Evolutionary conservation across 805 yeast genomes (phyloP).

Genomic region (Saccharomycopsis javanensis): DNA sequence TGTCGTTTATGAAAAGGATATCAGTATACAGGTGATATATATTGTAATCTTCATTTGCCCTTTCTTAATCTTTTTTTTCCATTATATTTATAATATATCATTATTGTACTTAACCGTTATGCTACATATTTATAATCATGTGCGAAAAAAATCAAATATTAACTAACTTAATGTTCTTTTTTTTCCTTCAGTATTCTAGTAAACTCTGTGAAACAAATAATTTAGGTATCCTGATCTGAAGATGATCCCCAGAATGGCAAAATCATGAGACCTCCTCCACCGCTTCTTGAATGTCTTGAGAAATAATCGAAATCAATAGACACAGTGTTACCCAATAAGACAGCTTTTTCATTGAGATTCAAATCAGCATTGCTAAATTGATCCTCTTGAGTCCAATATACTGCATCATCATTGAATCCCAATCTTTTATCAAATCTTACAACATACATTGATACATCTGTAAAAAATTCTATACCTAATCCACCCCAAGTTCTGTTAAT

Average conservation of each 20-base stretch:
- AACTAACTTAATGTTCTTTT: not conserved
- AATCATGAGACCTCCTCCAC: slow-evolving; percentile 26
- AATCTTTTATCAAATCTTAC: slow-evolving; percentile 57
- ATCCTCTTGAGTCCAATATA: slow-evolving; percentile 52
- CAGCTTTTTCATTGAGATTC: slow-evolving; percentile 75
- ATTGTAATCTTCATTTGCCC: too few relatives aligned
- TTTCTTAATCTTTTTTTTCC: too few relatives aligned
- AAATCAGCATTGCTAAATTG: slow-evolving; percentile 38
- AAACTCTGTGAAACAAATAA: not conserved
- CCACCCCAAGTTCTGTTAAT: slow-evolving; percentile 96
- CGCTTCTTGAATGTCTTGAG: slow-evolving; percentile 74
- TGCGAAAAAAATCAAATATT: too few relatives aligned
- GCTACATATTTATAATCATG: too few relatives aligned
- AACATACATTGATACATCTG: slow-evolving; percentile 91
- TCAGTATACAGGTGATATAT: too few relatives aligned
- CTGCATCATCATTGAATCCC: slow-evolving; percentile 24
- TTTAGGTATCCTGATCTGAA: not conserved
- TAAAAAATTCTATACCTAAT: slow-evolving; percentile 80
- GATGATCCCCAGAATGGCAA: not conserved
- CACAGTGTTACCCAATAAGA: slow-evolving; percentile 77
- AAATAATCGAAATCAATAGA: slow-evolving; percentile 94
- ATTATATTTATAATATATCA: too few relatives aligned
- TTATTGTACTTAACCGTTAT: too few relatives aligned
- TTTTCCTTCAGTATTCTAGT: not conserved
- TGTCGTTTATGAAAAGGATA: too few relatives aligned